These are phyloP conservation scores for Herpetospermum pedunculosum DNA, from an alignment of 306 rosid species.

Conservation along the genomic window DNA sequence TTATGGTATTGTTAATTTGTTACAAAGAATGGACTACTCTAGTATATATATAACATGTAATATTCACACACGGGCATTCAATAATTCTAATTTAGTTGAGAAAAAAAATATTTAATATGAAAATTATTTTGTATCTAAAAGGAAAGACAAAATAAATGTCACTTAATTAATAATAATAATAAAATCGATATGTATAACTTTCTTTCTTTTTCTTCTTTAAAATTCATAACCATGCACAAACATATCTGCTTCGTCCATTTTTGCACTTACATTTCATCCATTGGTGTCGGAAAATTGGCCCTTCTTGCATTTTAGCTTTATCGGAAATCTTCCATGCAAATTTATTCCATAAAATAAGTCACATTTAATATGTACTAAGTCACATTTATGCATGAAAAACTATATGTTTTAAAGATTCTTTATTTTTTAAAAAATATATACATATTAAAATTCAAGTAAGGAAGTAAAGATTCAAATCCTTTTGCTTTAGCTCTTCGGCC, in stretches of 20 bases:
- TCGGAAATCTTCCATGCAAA: neutral
- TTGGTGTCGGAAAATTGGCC: neutral
- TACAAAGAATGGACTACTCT: neutral
- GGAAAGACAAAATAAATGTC: neutral
- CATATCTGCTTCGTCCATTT: neutral
- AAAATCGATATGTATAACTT: neutral
- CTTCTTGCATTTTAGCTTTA: neutral
- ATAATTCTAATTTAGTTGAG: neutral
- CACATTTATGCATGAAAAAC: too few relatives aligned
- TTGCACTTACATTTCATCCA: neutral
- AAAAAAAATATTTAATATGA: neutral
- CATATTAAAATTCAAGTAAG: too few relatives aligned
- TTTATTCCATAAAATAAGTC: neutral
- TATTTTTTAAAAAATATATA: too few relatives aligned
- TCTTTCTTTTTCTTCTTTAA: neutral
- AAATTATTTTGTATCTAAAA: neutral
- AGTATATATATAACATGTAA: neutral
- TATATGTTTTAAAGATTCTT: too few relatives aligned
- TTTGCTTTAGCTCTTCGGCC: too few relatives aligned
- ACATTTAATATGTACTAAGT: too few relatives aligned
- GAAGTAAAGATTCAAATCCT: too few relatives aligned
- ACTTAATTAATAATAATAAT: neutral
- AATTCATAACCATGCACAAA: neutral
- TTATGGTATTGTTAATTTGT: neutral
- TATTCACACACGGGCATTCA: neutral